Base-by-base conservation (phyloP, 768 basidiomycete genomes). In the Trametes cubensis region DNA sequence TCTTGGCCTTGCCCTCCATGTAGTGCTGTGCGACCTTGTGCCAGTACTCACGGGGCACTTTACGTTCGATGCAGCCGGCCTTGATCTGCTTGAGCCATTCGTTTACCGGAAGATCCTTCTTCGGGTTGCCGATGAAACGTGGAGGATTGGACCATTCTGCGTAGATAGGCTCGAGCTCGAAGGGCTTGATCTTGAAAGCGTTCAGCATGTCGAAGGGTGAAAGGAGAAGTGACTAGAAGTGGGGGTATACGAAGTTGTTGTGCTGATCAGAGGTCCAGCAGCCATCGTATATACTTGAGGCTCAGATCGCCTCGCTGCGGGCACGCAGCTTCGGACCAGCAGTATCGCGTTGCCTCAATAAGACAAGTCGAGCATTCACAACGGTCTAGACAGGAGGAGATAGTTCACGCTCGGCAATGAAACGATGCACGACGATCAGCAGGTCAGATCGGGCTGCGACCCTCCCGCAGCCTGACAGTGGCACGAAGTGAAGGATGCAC, bases 1-100 rank as follows among this genome's bases (percentile, higher is more conserved):
- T 78, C 72, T 78, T 85, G n/a, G 90, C 89, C 67, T 85, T 83
- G 40, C 81, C 81, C 1, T 85, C 88, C 81, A 92, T 83, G 71
- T 83, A 90, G 68, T 87, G 85, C 70, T 90, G 88, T 21, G 83
- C 90, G 52, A 88, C 88, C 67, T 89, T 89, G 78, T 90, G 85
- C 90, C 90, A 92, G 74, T 83, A 91, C 66, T 91, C 89, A 71
- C 88, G 83, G 41, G 90, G 90, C 25, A 92, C 81, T 53, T 87
- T 84, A 64, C 85, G 83, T 66, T 88, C 80, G 55, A 81, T 69
- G 65, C 89, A 91, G n/a, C 89, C 90, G 39, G 80, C 77, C 75
- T 83, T 90, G 72, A 92, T 87, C 66, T 83, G 76, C 54, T 85
- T 79, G 55, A 92, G 77, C 89, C 90, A 92, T 57, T 87, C 83